Evolutionary conservation across 176 grass and related monocot species (phyloP).

Genomic region (Zizania latifolia): DNA sequence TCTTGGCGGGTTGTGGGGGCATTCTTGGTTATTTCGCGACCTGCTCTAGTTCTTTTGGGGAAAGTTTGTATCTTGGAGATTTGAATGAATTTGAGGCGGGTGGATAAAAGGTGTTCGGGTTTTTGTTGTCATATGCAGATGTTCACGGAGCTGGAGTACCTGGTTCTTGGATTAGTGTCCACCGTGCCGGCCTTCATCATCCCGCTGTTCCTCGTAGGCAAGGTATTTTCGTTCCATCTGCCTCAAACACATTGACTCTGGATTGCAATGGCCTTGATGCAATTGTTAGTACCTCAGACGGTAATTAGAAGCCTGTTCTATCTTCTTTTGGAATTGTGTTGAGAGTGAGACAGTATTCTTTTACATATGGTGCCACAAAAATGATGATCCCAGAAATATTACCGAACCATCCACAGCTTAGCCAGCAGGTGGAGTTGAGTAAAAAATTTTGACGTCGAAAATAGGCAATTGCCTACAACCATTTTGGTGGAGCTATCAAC

Average conservation of each 20-base stretch:
- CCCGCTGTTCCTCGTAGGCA: conserved; percentile 75
- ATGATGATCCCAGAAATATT: no score
- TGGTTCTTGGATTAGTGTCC: conserved; percentile 75
- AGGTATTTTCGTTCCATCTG: conserved; percentile 35
- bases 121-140: conserved; percentile 41
- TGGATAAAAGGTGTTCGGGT: neutral
- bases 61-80: conserved; percentile 4
- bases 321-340: neutral
- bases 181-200: conserved; percentile 67
- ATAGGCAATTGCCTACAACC: no score
- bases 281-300: neutral
- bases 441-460: no score
- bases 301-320: neutral
- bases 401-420: no score
- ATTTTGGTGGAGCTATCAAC: no score
- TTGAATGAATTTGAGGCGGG: neutral
- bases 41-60: neutral
- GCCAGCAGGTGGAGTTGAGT: no score
- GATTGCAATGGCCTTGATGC: neutral
- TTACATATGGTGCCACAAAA: neutral
- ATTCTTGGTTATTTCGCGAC: neutral
- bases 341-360: neutral
- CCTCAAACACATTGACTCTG: neutral
- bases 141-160: conserved; percentile 89
- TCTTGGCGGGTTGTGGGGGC: neutral